Evolutionary conservation across 1,139 yeast species (phyloP).

Genomic region (Kluyveromyces marxianus): DNA sequence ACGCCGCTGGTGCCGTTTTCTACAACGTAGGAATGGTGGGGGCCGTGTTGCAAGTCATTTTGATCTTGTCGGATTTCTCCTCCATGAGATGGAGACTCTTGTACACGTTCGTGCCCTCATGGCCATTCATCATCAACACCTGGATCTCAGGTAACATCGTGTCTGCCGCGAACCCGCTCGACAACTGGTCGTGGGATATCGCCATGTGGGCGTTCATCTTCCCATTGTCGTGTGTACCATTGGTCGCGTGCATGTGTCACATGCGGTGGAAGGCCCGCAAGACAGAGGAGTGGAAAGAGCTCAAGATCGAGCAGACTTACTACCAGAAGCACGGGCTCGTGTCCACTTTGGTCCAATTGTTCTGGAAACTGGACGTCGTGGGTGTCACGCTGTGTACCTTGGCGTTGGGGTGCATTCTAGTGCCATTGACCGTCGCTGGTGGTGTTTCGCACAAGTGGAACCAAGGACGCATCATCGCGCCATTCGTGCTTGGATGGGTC

Average conservation of each 20-base stretch:
- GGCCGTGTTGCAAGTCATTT: constrained; percentile 44
- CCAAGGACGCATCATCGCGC: constrained; percentile 51
- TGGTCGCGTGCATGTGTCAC: constrained; percentile 43
- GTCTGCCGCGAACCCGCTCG: constrained; percentile 29
- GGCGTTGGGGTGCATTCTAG: constrained; percentile 45
- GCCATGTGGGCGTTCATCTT: constrained; percentile 71
- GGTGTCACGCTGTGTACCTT: constrained; percentile 46
- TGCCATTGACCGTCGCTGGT: constrained; percentile 53
- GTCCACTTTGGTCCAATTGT: constrained; percentile 14
- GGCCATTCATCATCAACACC: constrained; percentile 63
- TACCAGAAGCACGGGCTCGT: constrained; percentile 19
- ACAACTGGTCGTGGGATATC: constrained; percentile 58
- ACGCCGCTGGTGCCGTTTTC: constrained; percentile 64
- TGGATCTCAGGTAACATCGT: constrained; percentile 60
- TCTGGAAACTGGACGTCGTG: constrained; percentile 47
- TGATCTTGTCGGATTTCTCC: constrained; percentile 57
- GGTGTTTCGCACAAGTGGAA: constrained; percentile 47
- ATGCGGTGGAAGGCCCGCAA: constrained; percentile 46
- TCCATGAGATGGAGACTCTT: constrained; percentile 60
- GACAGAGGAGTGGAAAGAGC: constrained; percentile 38
- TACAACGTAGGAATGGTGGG: constrained; percentile 66
- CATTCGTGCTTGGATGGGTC: constrained; percentile 50
- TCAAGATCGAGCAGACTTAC: constrained; percentile 21
- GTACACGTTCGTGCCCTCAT: constrained; percentile 52
- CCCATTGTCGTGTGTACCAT: constrained; percentile 54